phyloP scores from a whole-genome alignment of 1,139 yeast species.

The Yamadazyma triangularis region DNA sequence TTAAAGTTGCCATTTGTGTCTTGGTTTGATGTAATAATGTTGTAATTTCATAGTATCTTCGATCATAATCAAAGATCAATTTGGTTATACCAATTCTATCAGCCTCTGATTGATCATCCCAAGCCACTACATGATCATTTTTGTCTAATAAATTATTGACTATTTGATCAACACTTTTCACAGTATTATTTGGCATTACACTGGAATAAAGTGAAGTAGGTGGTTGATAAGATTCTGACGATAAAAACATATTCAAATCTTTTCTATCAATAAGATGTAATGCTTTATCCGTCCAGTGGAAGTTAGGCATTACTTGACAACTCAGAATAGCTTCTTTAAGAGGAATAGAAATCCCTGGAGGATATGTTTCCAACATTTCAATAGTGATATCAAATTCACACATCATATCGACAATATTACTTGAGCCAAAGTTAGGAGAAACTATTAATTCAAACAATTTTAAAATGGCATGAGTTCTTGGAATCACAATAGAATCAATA shows the following conservation, averaged over 20 bases:
- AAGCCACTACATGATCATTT: conserved; percentile 46
- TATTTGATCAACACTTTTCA: conserved; percentile 47
- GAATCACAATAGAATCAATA: conserved; percentile 59
- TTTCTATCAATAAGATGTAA: conserved; percentile 62
- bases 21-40: conserved; percentile 67
- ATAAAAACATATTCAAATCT: conserved; percentile 46
- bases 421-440: conserved; percentile 47
- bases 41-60: conserved; percentile 76
- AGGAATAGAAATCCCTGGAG: conserved; percentile 67
- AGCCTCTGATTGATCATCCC: conserved; percentile 68
- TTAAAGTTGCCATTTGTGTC: conserved; percentile 48
- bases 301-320: conserved; percentile 54
- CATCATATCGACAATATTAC: conserved; percentile 56
- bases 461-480: conserved; percentile 56
- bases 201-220: conserved; percentile 15
- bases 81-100: conserved; percentile 64
- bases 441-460: conserved; percentile 61
- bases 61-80: conserved; percentile 69
- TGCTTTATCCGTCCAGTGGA: conserved; percentile 46
- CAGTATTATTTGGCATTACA: conserved; percentile 10
- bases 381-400: conserved; percentile 49
- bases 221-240: conserved; percentile 13
- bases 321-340: conserved; percentile 54
- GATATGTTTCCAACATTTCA: conserved; percentile 62
- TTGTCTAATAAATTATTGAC: conserved; percentile 43